phyloP scores from a whole-genome alignment of 495 filamentous ascomycete species.

The Evernia prunastri region DNA sequence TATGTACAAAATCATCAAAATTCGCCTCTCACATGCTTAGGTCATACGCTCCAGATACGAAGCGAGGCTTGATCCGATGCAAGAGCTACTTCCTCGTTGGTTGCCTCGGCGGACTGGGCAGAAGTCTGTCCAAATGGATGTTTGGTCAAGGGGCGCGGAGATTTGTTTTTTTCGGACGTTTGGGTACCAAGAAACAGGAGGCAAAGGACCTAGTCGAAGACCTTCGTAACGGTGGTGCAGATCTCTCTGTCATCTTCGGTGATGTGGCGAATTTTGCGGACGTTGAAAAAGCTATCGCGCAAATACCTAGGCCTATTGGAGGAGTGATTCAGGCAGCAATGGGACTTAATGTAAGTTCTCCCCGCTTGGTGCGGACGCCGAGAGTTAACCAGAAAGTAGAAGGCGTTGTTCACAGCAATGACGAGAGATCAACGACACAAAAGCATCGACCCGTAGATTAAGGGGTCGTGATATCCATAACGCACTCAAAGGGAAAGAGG shows the following conservation, averaged over 20 bases:
- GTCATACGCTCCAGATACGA: background rate
- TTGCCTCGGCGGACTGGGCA: constrained; percentile 36
- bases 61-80: background rate
- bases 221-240: constrained; percentile 26
- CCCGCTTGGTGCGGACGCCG: background rate
- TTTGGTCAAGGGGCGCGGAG: constrained; percentile 32
- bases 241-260: constrained; percentile 29
- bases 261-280: constrained; percentile 29
- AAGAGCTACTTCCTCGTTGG: constrained; percentile 33
- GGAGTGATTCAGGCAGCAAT: constrained; percentile 26
- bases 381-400: background rate
- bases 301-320: background rate
- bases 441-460: constrained; percentile 17
- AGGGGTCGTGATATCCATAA: constrained; percentile 33
- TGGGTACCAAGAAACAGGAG: constrained; percentile 25
- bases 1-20: too few species aligned
- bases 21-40: too few species aligned
- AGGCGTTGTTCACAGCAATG: constrained; percentile 15
- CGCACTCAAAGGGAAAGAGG: constrained; percentile 12
- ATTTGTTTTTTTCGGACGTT: constrained; percentile 36
- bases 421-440: constrained; percentile 2
- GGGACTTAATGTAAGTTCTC: constrained; percentile 19
- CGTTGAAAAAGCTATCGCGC: constrained; percentile 24
- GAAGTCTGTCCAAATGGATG: constrained; percentile 33
- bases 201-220: constrained; percentile 23